Evolutionary conservation across 2,329 filamentous ascomycete genomes (phyloP).

Genomic region (Penicillium janthinellum): DNA sequence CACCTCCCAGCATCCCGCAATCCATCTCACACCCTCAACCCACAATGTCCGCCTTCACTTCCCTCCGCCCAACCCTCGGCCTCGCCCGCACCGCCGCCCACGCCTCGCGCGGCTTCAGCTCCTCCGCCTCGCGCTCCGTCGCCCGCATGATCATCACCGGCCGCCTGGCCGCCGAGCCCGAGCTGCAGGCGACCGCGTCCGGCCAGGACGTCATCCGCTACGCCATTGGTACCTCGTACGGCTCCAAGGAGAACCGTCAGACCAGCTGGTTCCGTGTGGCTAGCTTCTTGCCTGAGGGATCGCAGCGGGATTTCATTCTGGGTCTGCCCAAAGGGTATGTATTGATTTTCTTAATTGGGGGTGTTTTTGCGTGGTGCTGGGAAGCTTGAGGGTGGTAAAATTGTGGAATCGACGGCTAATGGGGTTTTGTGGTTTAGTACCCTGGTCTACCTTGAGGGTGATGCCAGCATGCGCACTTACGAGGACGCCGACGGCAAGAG

Average conservation of each 20-base stretch:
- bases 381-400: background rate
- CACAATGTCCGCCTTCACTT: conserved; percentile 52
- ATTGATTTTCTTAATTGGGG: background rate
- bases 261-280: conserved; percentile 85
- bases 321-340: conserved; percentile 82
- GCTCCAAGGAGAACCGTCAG: conserved; percentile 68
- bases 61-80: conserved; percentile 53
- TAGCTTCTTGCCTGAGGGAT: conserved; percentile 68
- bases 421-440: conserved; percentile 55
- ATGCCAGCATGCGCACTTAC: conserved; percentile 69
- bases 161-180: conserved; percentile 77
- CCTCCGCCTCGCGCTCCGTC: conserved; percentile 60
- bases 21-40: background rate
- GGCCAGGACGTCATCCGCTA: conserved; percentile 78
- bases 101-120: conserved; percentile 72
- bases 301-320: conserved; percentile 70
- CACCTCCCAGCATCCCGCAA: background rate
- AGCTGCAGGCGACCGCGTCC: conserved; percentile 68
- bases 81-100: conserved; percentile 42
- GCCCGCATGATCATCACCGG: conserved; percentile 87
- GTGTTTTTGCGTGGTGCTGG: conserved; percentile 7
- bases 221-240: conserved; percentile 69
- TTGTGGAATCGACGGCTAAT: conserved; percentile 15
- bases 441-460: conserved; percentile 80
- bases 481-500: conserved; percentile 71